Evolutionary conservation across 805 yeast species (phyloP).

Genomic region (Candida ulmi): DNA sequence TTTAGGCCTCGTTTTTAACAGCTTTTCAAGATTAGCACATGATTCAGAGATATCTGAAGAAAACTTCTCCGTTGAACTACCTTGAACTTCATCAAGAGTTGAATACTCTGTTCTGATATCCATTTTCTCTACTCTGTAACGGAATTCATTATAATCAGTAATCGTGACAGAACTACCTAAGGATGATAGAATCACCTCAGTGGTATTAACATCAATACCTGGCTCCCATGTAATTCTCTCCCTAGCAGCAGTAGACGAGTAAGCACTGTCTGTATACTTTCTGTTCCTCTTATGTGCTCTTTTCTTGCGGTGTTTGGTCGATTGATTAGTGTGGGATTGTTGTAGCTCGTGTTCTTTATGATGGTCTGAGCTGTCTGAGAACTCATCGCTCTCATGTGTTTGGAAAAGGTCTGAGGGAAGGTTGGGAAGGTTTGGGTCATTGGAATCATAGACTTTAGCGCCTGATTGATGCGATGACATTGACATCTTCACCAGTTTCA

Average conservation of each 20-base stretch:
- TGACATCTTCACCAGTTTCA: too few species aligned
- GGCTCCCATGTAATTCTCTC: constrained; percentile 53
- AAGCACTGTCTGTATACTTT: constrained; percentile 31
- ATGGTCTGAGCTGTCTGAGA: constrained; percentile 9
- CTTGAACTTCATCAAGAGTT: neutral
- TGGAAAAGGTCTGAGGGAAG: constrained; percentile 25
- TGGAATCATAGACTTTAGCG: constrained; percentile 31
- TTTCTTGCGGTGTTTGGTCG: constrained; percentile 7
- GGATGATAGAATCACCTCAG: constrained; percentile 44
- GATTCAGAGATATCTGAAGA: constrained; percentile 2
- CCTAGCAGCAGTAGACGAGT: constrained; percentile 29
- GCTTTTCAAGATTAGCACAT: constrained; percentile 22
- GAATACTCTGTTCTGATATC: constrained; percentile 26
- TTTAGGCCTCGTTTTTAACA: constrained; percentile 31
- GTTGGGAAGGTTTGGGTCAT: constrained; percentile 35
- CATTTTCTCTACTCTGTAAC: constrained; percentile 39
- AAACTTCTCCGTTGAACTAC: neutral
- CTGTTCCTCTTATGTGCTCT: constrained; percentile 12
- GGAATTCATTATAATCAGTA: constrained; percentile 41
- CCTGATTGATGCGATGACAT: too few species aligned
- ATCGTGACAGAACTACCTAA: constrained; percentile 50
- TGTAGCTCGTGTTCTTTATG: neutral
- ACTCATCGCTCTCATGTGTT: constrained; percentile 20
- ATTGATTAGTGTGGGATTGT: too few species aligned
- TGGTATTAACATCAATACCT: constrained; percentile 47